Evolutionary conservation across 495 filamentous ascomycete genomes (phyloP).

Genomic region (Aspergillus egyptiacus): DNA sequence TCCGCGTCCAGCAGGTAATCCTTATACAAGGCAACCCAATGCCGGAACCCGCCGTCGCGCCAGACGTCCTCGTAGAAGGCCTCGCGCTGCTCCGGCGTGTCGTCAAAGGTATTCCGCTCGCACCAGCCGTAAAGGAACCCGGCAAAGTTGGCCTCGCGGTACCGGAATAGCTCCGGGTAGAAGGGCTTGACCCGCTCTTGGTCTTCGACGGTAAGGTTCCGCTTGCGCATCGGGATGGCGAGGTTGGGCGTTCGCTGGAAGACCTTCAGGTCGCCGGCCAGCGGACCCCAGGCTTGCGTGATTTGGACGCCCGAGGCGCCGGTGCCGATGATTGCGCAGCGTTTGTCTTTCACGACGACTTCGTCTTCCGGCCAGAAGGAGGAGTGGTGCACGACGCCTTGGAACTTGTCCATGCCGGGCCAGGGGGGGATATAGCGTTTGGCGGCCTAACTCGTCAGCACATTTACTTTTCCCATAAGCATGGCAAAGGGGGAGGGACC

Average conservation of each 20-base stretch:
- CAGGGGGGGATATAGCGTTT: conserved; percentile 28
- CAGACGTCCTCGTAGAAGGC: conserved; percentile 43
- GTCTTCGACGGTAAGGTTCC: conserved; percentile 35
- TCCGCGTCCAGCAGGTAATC: conserved; percentile 43
- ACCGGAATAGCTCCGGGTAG: conserved; percentile 42
- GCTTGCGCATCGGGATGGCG: conserved; percentile 47
- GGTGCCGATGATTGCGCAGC: conserved; percentile 53
- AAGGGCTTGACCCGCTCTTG: conserved; percentile 23
- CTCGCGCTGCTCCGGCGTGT: conserved; percentile 42
- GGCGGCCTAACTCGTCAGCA: neutral
- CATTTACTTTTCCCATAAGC: too few species aligned
- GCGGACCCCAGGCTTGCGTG: conserved; percentile 39
- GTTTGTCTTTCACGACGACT: conserved; percentile 44
- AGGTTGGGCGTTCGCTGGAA: conserved; percentile 53
- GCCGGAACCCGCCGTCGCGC: conserved; percentile 45
- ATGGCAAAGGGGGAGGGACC: conserved; percentile 19
- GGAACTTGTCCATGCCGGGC: conserved; percentile 48
- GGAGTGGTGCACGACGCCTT: conserved; percentile 49
- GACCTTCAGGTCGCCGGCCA: conserved; percentile 35
- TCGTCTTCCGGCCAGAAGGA: conserved; percentile 53
- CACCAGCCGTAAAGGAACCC: conserved; percentile 43
- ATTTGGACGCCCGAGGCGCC: conserved; percentile 56
- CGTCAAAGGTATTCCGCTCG: conserved; percentile 38
- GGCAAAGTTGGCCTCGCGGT: conserved; percentile 40
- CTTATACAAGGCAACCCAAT: conserved; percentile 45